Base-by-base conservation (phyloP, 2,329 filamentous ascomycete species). In the Talaromyces sp. region DNA sequence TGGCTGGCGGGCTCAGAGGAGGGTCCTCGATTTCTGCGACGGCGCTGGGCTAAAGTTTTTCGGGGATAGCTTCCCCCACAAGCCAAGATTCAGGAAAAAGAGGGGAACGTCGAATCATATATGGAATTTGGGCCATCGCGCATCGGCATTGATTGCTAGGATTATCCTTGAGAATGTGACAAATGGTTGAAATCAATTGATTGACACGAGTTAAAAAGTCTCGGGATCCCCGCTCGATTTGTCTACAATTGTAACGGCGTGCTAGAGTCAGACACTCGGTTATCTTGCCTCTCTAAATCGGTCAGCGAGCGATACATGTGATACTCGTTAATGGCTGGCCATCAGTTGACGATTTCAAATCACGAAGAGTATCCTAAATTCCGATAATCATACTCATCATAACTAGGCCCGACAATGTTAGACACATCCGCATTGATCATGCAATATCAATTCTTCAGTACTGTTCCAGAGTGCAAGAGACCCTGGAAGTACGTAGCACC, bases 21-120 rank as follows among this genome's bases (percentile, higher is more conserved):
- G 52, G 52, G 33, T 22, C 19, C 27, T 56, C 31, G 19, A 14
- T 56, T 56, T 14, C n/a, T n/a, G 16, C 9, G 52, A 56, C 39
- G 52, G 52, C 37, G 56, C 27, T 43, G 56, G 14, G 6, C 56
- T 41, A 59, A 45, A 43, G 56, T 31, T 39, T 22, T 59, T 59
- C 19, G 10, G 33, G 39, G 31, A 45, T 45, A 45, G 56, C 56
- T 39, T 45, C 39, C 56, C 39, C 56, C 56, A 59, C 56, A 59
- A 59, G 48, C 35, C 56, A 45, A 45, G 56, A 45, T 43, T 22
- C 37, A 31, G 19, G 54, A 16, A 27, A 43, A 43, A 31, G 39
- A 45, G 39, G 56, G 56, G 22, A 27, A 31, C 37, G 4, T 31
- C 37, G 56, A 59, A 59, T 59, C 56, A 59, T 2, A 11, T 7